phyloP scores from a whole-genome alignment of 1,284 basidiomycete genomes.

The Schizophyllum commune region DNA sequence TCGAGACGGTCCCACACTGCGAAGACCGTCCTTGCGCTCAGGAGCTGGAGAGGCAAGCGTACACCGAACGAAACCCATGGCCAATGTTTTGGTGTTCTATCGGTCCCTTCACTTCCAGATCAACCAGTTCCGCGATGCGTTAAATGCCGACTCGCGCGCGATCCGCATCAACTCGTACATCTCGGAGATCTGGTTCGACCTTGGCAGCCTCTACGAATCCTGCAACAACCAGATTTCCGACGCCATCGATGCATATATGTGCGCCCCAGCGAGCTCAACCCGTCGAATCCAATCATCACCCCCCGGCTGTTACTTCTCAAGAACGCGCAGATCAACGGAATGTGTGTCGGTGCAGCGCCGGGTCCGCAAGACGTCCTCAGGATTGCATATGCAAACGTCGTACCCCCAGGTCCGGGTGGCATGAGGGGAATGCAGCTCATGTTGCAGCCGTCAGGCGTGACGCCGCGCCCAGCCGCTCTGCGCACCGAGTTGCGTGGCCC shows the following conservation, averaged over 20 bases:
- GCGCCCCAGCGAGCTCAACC: conserved; percentile 88
- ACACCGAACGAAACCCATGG: too few relatives aligned
- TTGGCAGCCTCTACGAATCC: conserved; percentile 93
- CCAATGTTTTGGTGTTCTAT: conserved; percentile 99
- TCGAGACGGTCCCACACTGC: conserved; percentile 30
- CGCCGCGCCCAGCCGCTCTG: conserved; percentile 25
- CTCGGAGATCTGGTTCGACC: conserved; percentile 98
- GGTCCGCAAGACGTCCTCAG: conserved; percentile 93
- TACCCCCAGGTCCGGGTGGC: conserved; percentile 41
- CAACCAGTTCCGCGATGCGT: conserved; percentile 96
- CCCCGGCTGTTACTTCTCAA: conserved; percentile 72
- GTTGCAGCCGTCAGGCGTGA: conserved; percentile 30
- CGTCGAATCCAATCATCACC: conserved; percentile 70
- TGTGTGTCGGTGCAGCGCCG: conserved; percentile 47
- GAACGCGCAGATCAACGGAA: conserved; percentile 74
- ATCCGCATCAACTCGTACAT: conserved; percentile 99
- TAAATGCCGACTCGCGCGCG: conserved; percentile 96
- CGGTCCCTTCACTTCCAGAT: conserved; percentile 99
- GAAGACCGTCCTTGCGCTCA: neutral
- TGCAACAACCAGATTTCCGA: conserved; percentile 99
- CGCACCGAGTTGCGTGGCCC: conserved; percentile 59
- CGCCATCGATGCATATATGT: conserved; percentile 95
- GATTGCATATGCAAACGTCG: conserved; percentile 80
- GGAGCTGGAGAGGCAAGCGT: neutral
- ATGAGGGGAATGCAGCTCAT: conserved; percentile 56